Conservation (phyloP, 768 basidiomycete species). For the Dioszegia crocea region DNA sequence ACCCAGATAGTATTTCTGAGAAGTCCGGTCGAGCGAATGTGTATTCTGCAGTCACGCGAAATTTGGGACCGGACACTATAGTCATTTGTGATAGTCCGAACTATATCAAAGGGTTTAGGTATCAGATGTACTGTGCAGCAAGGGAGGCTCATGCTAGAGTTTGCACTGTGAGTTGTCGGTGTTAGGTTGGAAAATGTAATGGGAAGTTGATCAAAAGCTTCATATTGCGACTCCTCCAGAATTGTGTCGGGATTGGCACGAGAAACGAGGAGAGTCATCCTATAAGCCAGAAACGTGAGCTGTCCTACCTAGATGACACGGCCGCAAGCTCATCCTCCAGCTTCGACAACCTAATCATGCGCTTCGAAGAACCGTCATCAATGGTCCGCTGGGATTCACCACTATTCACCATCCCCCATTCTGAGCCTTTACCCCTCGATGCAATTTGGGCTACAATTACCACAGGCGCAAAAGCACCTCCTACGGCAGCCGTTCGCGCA, state of each 20-base stretch:
- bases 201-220: no score
- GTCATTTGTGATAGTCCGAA: constrained; percentile 87
- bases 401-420: constrained; percentile 76
- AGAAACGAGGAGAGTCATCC: constrained; percentile 49
- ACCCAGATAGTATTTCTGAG: constrained; percentile 68
- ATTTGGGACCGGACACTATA: constrained; percentile 66
- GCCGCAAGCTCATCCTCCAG: constrained; percentile 50
- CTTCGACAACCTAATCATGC: constrained; percentile 75
- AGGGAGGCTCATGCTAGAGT: constrained; percentile 77
- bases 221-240: constrained; percentile 58
- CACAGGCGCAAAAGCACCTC: constrained; percentile 74
- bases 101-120: constrained; percentile 97
- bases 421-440: constrained; percentile 58
- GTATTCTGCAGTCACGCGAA: constrained; percentile 75
- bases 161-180: constrained; percentile 64
- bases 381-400: constrained; percentile 99
- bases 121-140: constrained; percentile 95
- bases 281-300: constrained; percentile 74
- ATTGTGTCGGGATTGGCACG: constrained; percentile 73
- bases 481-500: constrained; percentile 73
- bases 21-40: constrained; percentile 81
- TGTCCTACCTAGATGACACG: not conserved
- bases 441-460: constrained; percentile 78
- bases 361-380: constrained; percentile 94
- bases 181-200: no score